Percentiles rank a stretch among this genome's conserved stretches.
Evolutionary conservation across 2,329 filamentous ascomycete species (phyloP).

Genomic region (Penicillium sp.): DNA sequence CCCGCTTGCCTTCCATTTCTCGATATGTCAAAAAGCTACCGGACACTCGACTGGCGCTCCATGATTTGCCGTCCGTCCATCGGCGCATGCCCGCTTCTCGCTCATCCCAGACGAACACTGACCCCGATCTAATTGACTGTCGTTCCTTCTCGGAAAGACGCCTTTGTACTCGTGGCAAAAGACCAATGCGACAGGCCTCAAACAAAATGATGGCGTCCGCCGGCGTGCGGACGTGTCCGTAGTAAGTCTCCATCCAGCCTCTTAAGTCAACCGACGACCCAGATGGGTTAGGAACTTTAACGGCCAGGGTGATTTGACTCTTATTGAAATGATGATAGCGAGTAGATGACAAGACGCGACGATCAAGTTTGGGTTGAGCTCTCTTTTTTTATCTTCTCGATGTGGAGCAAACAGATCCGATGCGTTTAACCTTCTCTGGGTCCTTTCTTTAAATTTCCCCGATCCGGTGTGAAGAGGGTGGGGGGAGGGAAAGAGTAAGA

Average conservation of each 20-base stretch:
- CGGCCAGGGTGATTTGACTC: conserved; percentile 5
- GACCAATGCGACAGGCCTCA: conserved; percentile 86
- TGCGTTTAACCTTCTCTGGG: not conserved
- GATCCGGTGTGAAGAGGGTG: not conserved
- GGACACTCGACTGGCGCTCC: conserved; percentile 96
- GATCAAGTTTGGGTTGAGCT: not conserved
- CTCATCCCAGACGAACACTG: conserved; percentile 99
- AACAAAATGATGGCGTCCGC: conserved; percentile 98
- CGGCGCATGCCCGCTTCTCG: conserved; percentile 95
- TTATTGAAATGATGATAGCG: not conserved
- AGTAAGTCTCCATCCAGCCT: conserved; percentile 84
- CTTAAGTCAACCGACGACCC: conserved; percentile 22
- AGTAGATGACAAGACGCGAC: not conserved
- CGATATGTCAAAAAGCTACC: conserved; percentile 97
- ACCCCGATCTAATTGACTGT: conserved; percentile 92
- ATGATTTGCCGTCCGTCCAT: conserved; percentile 99
- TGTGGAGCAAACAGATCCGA: not conserved
- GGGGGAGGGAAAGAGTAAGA: not conserved
- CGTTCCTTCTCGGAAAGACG: conserved; percentile 95
- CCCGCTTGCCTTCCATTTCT: conserved; percentile 98
- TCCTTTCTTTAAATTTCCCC: not conserved
- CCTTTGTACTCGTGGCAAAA: conserved; percentile 88
- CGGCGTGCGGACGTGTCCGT: conserved; percentile 92
- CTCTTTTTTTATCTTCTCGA: not conserved
- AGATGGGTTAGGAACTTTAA: conserved; percentile 10